These are phyloP conservation scores for Withania somnifera DNA, from an alignment of 305 asterid species.

Conservation along the genomic window DNA sequence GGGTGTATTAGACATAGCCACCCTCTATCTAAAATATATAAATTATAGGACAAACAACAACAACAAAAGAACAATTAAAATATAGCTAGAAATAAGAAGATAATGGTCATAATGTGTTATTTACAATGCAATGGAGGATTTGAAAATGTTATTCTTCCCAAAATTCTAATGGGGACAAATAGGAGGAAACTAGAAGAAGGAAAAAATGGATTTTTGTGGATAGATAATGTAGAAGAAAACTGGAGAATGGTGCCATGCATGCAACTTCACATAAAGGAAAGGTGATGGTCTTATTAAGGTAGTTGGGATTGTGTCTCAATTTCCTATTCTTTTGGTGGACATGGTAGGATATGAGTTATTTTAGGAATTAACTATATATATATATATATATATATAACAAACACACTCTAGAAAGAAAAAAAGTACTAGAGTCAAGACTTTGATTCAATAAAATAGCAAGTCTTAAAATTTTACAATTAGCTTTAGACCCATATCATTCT, in stretches of 20 bases:
- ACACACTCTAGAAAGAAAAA: neutral
- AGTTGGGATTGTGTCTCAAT: neutral
- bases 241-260: neutral
- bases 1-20: conserved; percentile 37
- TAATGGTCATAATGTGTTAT: neutral
- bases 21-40: neutral
- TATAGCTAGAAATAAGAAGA: neutral
- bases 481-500: neutral
- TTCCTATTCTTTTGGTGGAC: neutral
- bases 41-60: neutral
- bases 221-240: neutral
- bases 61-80: neutral
- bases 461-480: neutral
- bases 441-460: neutral
- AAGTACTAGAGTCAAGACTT: neutral
- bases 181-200: neutral
- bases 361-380: neutral
- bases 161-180: neutral
- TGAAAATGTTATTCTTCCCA: neutral
- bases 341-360: neutral
- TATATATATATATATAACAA: neutral
- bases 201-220: neutral
- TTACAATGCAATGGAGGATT: neutral
- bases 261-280: neutral
- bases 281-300: neutral